Evolutionary conservation across 2,329 filamentous ascomycete species (phyloP).

Genomic region (Aspergillus alliaceus): DNA sequence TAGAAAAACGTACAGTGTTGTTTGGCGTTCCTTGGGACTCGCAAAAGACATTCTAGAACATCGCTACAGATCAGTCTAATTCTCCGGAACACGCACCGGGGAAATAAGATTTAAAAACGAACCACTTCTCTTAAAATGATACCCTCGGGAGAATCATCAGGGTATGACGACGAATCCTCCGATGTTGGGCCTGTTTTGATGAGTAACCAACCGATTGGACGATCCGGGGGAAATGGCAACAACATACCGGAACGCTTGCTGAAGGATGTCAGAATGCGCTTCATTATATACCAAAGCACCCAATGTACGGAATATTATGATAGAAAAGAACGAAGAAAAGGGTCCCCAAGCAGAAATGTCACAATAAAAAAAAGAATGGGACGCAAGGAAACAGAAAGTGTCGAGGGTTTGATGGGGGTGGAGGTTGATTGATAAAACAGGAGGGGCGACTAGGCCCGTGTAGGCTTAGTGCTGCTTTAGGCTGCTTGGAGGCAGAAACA

Average conservation of each 20-base stretch:
- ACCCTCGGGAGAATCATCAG: conserved; percentile 41
- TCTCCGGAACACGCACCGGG: background rate
- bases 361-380: background rate
- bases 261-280: conserved; percentile 36
- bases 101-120: conserved; percentile 12
- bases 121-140: conserved; percentile 44
- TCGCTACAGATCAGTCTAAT: background rate
- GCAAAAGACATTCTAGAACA: conserved; percentile 71
- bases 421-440: background rate
- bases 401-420: background rate
- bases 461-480: background rate
- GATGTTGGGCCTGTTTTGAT: conserved; percentile 22
- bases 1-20: conserved; percentile 47
- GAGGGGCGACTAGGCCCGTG: background rate
- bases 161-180: conserved; percentile 23
- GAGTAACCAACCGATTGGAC: conserved; percentile 4
- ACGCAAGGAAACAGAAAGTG: background rate
- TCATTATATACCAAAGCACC: conserved; percentile 26
- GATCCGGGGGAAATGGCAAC: background rate
- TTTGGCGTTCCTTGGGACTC: conserved; percentile 64
- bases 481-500: background rate
- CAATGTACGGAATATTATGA: too few species aligned
- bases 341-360: background rate
- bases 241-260: conserved; percentile 34
- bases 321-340: background rate